Percentiles rank a stretch among this genome's conserved stretches.
phyloP scores from a whole-genome alignment of 768 basidiomycete species.

The Kondoa subrosea region DNA sequence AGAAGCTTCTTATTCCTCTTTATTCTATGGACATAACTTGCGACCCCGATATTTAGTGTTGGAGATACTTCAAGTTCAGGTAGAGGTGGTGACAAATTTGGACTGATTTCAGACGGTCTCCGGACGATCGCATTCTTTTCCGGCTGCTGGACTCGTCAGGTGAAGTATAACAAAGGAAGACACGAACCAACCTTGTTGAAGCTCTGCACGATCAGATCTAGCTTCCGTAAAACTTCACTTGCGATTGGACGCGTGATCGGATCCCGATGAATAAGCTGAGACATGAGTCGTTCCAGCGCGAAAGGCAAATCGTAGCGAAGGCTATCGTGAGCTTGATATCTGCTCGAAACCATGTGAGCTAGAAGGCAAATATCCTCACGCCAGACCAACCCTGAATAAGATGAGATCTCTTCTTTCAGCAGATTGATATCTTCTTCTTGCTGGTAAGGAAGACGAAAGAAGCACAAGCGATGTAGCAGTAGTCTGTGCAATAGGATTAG shows the following conservation, averaged over 20 bases:
- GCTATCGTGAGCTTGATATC: background rate
- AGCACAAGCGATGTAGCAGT: constrained; percentile 82
- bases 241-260: constrained; percentile 6
- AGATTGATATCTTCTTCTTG: constrained; percentile 51
- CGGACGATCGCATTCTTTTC: too few species aligned
- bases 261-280: constrained; percentile 11
- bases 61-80: too few species aligned
- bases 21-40: too few species aligned
- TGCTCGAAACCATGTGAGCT: constrained; percentile 1
- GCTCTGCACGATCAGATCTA: background rate
- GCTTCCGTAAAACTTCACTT: background rate
- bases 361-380: background rate
- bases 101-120: too few species aligned
- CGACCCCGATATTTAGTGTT: too few species aligned
- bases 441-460: constrained; percentile 72
- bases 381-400: constrained; percentile 51
- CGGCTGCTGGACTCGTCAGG: too few species aligned
- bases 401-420: constrained; percentile 54
- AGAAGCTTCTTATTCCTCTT: too few species aligned
- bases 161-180: too few species aligned
- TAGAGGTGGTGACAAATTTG: too few species aligned
- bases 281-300: constrained; percentile 3
- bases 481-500: constrained; percentile 37
- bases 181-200: background rate
- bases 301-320: constrained; percentile 22